Base-by-base conservation (phyloP, 306 rosid species). In the Begonia masoniana region DNA sequence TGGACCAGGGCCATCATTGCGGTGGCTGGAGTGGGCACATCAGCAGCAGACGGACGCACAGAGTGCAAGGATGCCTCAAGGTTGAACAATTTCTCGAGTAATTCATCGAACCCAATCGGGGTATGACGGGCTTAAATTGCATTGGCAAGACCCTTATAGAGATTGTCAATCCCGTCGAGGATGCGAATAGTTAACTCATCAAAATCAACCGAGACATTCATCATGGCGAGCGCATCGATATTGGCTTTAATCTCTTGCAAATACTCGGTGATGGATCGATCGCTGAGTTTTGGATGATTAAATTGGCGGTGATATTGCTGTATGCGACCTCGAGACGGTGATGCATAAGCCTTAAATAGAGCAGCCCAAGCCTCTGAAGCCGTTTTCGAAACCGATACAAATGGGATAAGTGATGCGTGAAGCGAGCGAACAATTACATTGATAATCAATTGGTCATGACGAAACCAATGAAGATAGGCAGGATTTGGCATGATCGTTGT, bases 391-490 rank as follows among this genome's bases (percentile, higher is more conserved):
- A 51, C 51, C n/a, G n/a, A n/a, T 24, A 57, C 45, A n/a, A 57
- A 57, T 14, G 61, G 51, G 19, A 57, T 17, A 7, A 43, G 4
- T 14, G 61, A 15, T 4, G 42, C 41, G 6, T 39, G 21, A 11
- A 57, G 50, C 6, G 61, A 57, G 23, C 61, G 51, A 17, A 17
- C 9, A 13, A 57, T 11, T 3, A 51, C 61, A 19, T 57, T 43
- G 31, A 57, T 3, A 23, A 57, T 43, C 1, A 57, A 13, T 16
- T 43, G 50, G 17, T 57, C 39, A 16, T 45, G 12, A 15, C 7
- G 1, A 21, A 21, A 15, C 55, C 55, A 51, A 5, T 15, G 24
- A 9, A n/a, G 9, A 12, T 47, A 47, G 5, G 6, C 13, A 7
- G 15, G 10, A 47, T 47, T 47, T 6, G 51, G n/a, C n/a, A n/a